phyloP scores from a whole-genome alignment of 2,329 filamentous ascomycete species.

The Paecilomyces niveus region DNA sequence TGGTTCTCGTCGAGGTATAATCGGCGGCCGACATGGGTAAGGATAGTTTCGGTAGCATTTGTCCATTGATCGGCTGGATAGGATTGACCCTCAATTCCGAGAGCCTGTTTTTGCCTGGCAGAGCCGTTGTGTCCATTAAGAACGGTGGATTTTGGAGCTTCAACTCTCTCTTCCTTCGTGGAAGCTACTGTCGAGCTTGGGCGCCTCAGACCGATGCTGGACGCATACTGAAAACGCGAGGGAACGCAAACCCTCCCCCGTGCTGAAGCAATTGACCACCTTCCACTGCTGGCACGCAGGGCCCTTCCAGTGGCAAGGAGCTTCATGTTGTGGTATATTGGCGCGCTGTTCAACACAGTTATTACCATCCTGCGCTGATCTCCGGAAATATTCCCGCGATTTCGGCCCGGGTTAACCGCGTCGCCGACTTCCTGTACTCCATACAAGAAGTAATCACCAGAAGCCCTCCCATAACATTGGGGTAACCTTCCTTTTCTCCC shows the following conservation, averaged over 20 bases:
- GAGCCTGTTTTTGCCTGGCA: conserved; percentile 13
- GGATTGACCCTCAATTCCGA: conserved; percentile 55
- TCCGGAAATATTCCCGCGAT: neutral
- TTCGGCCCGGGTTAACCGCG: neutral
- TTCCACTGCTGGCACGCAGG: conserved; percentile 27
- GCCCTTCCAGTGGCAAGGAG: conserved; percentile 33
- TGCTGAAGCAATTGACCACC: conserved; percentile 23
- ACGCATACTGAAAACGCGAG: conserved; percentile 10
- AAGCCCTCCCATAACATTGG: neutral
- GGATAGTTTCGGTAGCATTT: conserved; percentile 71
- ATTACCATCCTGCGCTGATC: neutral
- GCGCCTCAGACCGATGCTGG: conserved; percentile 14
- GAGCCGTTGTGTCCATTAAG: conserved; percentile 5
- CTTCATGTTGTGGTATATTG: conserved; percentile 21
- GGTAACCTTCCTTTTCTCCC: neutral
- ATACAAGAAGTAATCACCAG: no score
- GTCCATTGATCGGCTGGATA: conserved; percentile 74
- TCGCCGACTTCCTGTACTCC: neutral
- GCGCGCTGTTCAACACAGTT: neutral
- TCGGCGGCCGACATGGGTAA: conserved; percentile 64
- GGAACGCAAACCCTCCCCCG: conserved; percentile 15
- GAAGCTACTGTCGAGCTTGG: conserved; percentile 28
- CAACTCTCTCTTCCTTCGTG: conserved; percentile 9
- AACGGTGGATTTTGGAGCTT: conserved; percentile 1
- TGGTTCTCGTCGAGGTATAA: conserved; percentile 91